These are phyloP conservation scores for Candida railenensis DNA, from an alignment of 805 yeast species.

Conservation along the genomic window DNA sequence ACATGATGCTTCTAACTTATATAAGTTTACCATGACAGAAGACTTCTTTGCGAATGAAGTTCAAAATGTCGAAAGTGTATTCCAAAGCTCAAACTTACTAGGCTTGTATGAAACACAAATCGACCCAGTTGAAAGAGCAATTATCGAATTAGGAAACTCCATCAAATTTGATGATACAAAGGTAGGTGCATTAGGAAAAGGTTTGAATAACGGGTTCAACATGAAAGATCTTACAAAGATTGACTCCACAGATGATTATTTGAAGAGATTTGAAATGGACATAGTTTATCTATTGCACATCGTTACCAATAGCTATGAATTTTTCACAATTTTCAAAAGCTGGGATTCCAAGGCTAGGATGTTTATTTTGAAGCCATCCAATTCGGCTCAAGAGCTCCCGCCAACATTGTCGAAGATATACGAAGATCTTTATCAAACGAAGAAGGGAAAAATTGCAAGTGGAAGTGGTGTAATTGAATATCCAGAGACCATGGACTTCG, in stretches of 20 bases:
- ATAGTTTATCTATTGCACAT: conserved; percentile 67
- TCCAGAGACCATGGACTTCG: conserved; percentile 52
- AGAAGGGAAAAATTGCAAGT: conserved; percentile 43
- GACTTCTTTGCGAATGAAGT: conserved; percentile 53
- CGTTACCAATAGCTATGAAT: conserved; percentile 71
- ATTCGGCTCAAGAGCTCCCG: conserved; percentile 64
- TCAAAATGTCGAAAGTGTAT: conserved; percentile 56
- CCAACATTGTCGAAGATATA: conserved; percentile 54
- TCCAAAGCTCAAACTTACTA: conserved; percentile 58
- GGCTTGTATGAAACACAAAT: conserved; percentile 80
- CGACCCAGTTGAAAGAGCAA: conserved; percentile 65
- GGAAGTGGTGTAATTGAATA: conserved; percentile 51
- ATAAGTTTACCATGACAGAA: conserved; percentile 70
- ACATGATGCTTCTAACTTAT: conserved; percentile 50
- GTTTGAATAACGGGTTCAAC: conserved; percentile 83
- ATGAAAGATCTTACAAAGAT: conserved; percentile 51
- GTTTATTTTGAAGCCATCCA: conserved; percentile 66
- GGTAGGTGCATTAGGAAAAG: conserved; percentile 83
- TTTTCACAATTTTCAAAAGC: conserved; percentile 64
- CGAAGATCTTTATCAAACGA: conserved; percentile 48
- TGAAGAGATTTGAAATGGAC: conserved; percentile 54
- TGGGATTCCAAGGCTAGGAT: conserved; percentile 54
- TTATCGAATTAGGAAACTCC: conserved; percentile 73
- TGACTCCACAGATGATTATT: conserved; percentile 45
- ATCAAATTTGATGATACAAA: conserved; percentile 67